Evolutionary conservation across 2,329 filamentous ascomycete species (phyloP).

Genomic region (Piedraia hortae): DNA sequence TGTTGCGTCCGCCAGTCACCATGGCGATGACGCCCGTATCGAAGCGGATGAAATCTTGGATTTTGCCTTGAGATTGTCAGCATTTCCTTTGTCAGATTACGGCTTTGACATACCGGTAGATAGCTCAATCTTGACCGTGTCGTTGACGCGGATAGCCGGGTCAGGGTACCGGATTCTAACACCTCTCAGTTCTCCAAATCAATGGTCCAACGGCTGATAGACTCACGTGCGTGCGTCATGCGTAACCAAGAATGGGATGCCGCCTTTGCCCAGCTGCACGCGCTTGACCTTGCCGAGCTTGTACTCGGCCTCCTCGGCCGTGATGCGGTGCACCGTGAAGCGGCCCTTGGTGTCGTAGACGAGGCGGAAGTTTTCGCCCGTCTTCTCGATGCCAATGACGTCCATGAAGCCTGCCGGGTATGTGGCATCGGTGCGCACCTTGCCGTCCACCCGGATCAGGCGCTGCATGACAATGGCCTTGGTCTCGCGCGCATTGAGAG

Average conservation of each 20-base stretch:
- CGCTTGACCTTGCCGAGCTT: slow-evolving; percentile 99
- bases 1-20: slow-evolving; percentile 99
- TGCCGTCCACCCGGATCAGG: slow-evolving; percentile 97
- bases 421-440: slow-evolving; percentile 95
- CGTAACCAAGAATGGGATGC: slow-evolving; percentile 99
- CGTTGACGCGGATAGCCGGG: slow-evolving; percentile 96
- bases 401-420: slow-evolving; percentile 99
- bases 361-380: slow-evolving; percentile 98
- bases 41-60: slow-evolving; percentile 93
- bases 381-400: slow-evolving; percentile 98
- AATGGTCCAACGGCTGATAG: slow-evolving; percentile 99
- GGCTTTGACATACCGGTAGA: slow-evolving; percentile 34
- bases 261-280: slow-evolving; percentile 95
- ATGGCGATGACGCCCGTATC: slow-evolving; percentile 96
- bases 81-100: background rate
- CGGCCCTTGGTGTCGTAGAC: slow-evolving; percentile 99
- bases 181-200: slow-evolving; percentile 37
- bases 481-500: slow-evolving; percentile 92
- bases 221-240: slow-evolving; percentile 99
- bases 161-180: slow-evolving; percentile 54
- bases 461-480: slow-evolving; percentile 98
- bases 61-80: slow-evolving; percentile 29
- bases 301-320: slow-evolving; percentile 95
- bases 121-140: slow-evolving; percentile 98
- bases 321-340: slow-evolving; percentile 99